Evolutionary conservation across 2,329 filamentous ascomycete species (phyloP), one percentile per base, ranked within the genome.

Genomic region (Elsinoe perseae): DNA sequence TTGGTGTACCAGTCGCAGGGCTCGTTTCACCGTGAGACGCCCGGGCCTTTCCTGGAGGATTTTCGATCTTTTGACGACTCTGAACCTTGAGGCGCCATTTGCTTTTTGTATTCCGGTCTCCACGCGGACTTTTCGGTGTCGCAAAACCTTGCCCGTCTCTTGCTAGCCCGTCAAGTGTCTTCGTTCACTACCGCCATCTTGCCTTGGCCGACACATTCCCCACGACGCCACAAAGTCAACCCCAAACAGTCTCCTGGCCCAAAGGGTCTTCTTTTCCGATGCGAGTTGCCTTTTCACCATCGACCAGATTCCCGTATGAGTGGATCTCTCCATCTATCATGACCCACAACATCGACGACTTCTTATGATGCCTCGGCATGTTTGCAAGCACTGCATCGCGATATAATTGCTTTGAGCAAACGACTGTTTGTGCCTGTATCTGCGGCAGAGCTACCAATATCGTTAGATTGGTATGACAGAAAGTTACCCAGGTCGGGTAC

Each of bases 381-480:
- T 52, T 32, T n/a, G 8, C 44, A 18, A 20, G 5, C 18, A 30
- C 20, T 27, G 8, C 16, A 18, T 20, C 14, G 16, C n/a, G n/a
- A n/a, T n/a, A n/a, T n/a, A n/a, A n/a, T 14, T 18, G 14, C 14
- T 30, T 30, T n/a, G 21, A 18, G 44, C 25, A 2, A 50, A 50
- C 25, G 44, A 50, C 44, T 20, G 25, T 18, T 30, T 20, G 44
- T 50, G 23, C 40, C 40, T 44, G 40, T 25, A 23, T 43, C 40
- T n/a, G 23, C 44, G 28, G 28, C 25, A 20, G 44, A 50, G 44
- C n/a, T 50, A 50, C 44, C 44, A 30, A 8, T 10, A 43, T 23
- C 18, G 21, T 43, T 43, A 43, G 40, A 43, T 43, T 50, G 44
- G 44, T 50, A 50, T 50, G 44, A 50, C 44, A 50, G 44, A 23